Evolutionary conservation across 805 yeast species (phyloP), one percentile per base, ranked within the genome.

Genomic region (Pichia nanzhaoensis): DNA sequence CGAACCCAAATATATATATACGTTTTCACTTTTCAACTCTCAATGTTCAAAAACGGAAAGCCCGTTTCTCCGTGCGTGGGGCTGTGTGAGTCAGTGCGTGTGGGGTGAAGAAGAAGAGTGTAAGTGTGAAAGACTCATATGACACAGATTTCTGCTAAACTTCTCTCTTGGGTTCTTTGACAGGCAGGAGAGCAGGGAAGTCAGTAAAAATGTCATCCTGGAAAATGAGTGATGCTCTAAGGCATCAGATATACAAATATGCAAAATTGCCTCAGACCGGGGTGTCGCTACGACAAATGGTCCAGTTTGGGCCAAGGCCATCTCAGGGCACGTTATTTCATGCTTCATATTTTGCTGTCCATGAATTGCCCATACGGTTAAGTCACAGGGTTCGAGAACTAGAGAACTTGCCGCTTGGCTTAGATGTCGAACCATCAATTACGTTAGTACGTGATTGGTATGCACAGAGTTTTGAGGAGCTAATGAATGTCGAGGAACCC

Each of bases 361-460:
- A 86, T 57, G 96, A 89, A 62, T 71, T 89, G 31, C 96, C 96
- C 1, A 85, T 88, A 35, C 71, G 96, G 48, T 70, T 88, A 40
- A 95, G 95, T 2, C 86, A 84, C 56, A 75, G 95, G 43, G 95
- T 88, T 30, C 80, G 84, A 58, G 96, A 88, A 56, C 68, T 89
- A 48, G 95, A 88, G 35, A 74, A 76, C 21, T 74, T 93, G 27
- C 96, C 96, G 0, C 71, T 80, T 53, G 89, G 87, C 0, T 70
- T 89, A 44, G 74, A 72, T 53, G 70, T 79, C 27, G 82, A 82
- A 78, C 87, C 88, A 1, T 79, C 88, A 3, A 86, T 90, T 41
- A 68, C 75, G 42, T 74, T 80, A 51, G 96, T 88, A 16, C 75
- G 81, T 49, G 78, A 87, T 59, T 89, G 96, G 96, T 89, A 88